Base-by-base conservation (phyloP, 2,329 filamentous ascomycete species). In the Trichophyton mentagrophytes region DNA sequence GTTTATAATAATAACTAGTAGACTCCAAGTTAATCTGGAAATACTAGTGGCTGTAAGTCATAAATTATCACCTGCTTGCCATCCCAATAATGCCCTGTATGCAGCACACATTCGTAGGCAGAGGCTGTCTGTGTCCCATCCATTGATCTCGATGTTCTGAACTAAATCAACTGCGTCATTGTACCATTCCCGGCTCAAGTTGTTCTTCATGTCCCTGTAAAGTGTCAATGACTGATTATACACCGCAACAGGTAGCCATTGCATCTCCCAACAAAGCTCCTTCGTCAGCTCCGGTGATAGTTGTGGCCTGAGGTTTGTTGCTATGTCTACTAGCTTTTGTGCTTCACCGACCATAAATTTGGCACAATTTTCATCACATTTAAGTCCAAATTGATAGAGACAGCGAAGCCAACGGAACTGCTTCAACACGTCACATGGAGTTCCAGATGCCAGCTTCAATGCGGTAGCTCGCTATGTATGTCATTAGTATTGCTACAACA, bases 181-280 rank as follows among this genome's bases (percentile, higher is more conserved):
- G 1, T 67, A 74, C 74, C 74, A 76, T 11, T 68, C 66, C 15
- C 65, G 65, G 64, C 69, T 72, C n/a, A 68, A 66, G 3, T 40
- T 64, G 20, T 27, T 27, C 20, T 51, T 25, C 11, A 15, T 25
- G 22, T 22, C 46, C 5, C 11, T 51, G 61, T 80, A 80, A 20
- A 79, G 75, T 63, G 85, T 82, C 3, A 85, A 75, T 0, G 79
- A 80, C 22, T 74, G 75, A 63, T 85, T 85, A 67, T 82, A 83
- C 0, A 77, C 66, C 11, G 75, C 77, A 0, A 77, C 78, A 4
- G 81, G 79, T 4, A 86, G 72, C 79, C 81, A 84, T 15, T 51
- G 11, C 46, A 51, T 51, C 30, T 51, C 46, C 13, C 11, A 22
- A 8, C 46, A 9, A 22, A 51, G 46, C 22, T 25, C 44, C n/a